Base-by-base conservation (phyloP, 1,139 yeast genomes). In the Zygosaccharomyces sapae region DNA sequence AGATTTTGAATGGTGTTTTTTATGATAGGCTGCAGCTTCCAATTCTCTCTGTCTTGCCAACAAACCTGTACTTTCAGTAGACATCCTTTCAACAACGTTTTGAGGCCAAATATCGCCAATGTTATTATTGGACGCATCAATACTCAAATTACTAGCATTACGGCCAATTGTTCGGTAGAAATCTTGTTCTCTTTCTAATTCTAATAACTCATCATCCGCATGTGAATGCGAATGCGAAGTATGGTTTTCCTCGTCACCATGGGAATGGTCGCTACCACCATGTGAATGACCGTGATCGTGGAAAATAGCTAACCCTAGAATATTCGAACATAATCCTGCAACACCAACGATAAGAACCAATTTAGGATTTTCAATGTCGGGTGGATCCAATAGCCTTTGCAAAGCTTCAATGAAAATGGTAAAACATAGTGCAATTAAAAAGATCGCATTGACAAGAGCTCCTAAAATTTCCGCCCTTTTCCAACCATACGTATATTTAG, bases 381-480 rank as follows among this genome's bases (percentile, higher is more conserved):
- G 89, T 3, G 96, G 96, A 55, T 81, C 80, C 45, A 92, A 74
- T 55, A 92, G 79, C 60, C 98, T 76, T 69, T 90, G 97, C 52
- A 92, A 71, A 9, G 98, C 97, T 68, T 92, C 98, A 55, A 92
- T 80, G 59, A 88, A 79, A 61, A 92, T 92, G 35, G 96, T 83
- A 66, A 92, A 83, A 66, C 98, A 92, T 55, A 92, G 75, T 0
- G 97, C 98, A 54, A 92, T 73, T 55, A 92, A 70, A 59, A 92
- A 92, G n/a, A 92, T 97, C 1, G 97, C 96, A 63, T 92, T 92
- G 57, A 92, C 79, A 52, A 92, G 74, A 4, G 98, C 98, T 51
- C 96, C 96, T 58, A 88, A 76, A 54, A 89, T 90, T 70, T 87
- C 97, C 5, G 97, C 97, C 61, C 97, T 76, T 69, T 87, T 95